Evolutionary conservation across 2,329 filamentous ascomycete species (phyloP), one percentile per base, ranked within the genome.

Genomic region (Massarina eburnea): DNA sequence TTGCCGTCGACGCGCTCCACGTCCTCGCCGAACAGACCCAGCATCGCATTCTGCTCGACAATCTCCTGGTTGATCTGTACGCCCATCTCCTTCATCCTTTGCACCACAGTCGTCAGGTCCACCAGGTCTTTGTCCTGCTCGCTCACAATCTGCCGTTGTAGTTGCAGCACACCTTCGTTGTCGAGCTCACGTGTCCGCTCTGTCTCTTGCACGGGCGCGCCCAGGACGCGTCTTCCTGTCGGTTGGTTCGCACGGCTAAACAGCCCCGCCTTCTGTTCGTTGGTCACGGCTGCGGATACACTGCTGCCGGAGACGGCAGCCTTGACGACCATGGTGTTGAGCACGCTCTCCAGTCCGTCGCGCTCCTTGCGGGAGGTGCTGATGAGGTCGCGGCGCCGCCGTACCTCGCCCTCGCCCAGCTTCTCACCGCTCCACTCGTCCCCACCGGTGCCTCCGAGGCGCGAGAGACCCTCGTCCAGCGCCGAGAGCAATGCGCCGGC

Each of bases 1-100:
- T 92, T 92, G 49, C 78, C 78, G 34, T 79, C 76, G 14, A 90
- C 75, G 5, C 85, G 75, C 44, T 85, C 82, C 2, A 80, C 79
- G 68, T 91, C 86, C 44, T 83, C 75, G 52, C 86, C 84, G 50
- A 91, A 64, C 54, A 82, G 69, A 10, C 82, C 79, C 22, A 94
- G 74, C 80, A 90, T 81, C 1, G 75, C 80, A 88, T 83, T 86
- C 73, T 92, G 88, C 54, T 81, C 71, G 42, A 83, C 80, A 45
- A 91, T 77, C 73, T 92, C 89, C 39, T 84, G 80, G 52, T 88
- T 80, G 61, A 94, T 91, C 45, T 83, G 79, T 37, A 89, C 74
- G 0, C 88, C 88, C 80, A 92, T 88, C 70, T 91, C 85, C 62
- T 81, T 85, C 73, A 92, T 86, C 47, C 86, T 75, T 38, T 83